phyloP scores from a whole-genome alignment of 768 basidiomycete genomes.

The Phlebiopsis gigantea region DNA sequence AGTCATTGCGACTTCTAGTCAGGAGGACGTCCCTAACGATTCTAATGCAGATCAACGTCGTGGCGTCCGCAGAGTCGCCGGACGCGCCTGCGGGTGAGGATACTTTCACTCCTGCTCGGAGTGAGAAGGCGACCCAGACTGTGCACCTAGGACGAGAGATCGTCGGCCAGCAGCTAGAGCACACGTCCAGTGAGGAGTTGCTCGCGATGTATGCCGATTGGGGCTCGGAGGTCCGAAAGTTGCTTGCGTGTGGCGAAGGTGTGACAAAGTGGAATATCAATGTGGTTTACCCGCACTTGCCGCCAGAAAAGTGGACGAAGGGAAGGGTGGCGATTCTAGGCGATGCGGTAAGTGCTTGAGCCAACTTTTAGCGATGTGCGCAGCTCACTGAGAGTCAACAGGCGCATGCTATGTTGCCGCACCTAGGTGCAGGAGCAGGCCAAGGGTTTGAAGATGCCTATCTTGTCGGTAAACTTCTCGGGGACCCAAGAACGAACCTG shows the following conservation, averaged over 20 bases:
- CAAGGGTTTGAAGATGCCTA: constrained; percentile 57
- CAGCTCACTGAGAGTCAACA: constrained; percentile 3
- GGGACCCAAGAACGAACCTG: constrained; percentile 33
- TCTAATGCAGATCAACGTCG: constrained; percentile 33
- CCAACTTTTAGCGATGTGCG: neutral
- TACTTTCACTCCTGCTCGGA: constrained; percentile 15
- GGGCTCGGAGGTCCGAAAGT: constrained; percentile 37
- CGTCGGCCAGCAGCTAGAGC: neutral
- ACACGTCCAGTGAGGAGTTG: constrained; percentile 38
- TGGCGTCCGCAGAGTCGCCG: constrained; percentile 31
- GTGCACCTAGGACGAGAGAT: neutral
- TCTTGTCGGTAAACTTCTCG: constrained; percentile 40
- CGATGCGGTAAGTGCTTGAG: constrained; percentile 33
- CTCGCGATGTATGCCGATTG: constrained; percentile 37
- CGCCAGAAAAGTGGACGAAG: constrained; percentile 37
- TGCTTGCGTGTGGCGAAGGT: constrained; percentile 38
- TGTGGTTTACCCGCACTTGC: constrained; percentile 32
- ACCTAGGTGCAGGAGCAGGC: constrained; percentile 53
- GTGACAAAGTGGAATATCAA: constrained; percentile 53
- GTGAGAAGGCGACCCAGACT: constrained; percentile 30
- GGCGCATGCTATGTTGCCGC: constrained; percentile 56
- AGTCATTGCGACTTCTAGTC: too few species aligned
- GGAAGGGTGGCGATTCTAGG: constrained; percentile 47
- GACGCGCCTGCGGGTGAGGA: constrained; percentile 18
- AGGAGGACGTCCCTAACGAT: neutral